Conservation (phyloP, 2,329 filamentous ascomycete genomes). For the Ascocoryne sarcoides region DNA sequence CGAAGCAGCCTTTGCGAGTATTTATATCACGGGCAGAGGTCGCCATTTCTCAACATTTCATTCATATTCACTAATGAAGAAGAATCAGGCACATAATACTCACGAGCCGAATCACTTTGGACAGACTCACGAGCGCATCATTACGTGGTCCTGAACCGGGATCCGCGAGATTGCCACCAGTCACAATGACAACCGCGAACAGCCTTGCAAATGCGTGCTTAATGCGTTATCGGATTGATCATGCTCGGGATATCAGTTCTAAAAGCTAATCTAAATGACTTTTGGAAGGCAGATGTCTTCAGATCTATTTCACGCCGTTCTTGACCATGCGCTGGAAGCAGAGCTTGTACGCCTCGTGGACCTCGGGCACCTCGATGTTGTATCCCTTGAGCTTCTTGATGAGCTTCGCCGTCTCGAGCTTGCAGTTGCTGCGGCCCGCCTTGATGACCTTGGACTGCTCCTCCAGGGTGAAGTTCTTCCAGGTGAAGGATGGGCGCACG, state of each 20-base stretch:
- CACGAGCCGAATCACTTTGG: too few relatives aligned
- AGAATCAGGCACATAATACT: too few relatives aligned
- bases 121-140: too few relatives aligned
- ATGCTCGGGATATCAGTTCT: background rate
- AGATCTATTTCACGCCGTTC: conserved; percentile 39
- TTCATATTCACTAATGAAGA: too few relatives aligned
- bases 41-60: too few relatives aligned
- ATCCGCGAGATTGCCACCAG: too few relatives aligned
- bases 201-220: too few relatives aligned
- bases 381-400: conserved; percentile 51
- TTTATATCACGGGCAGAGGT: too few relatives aligned
- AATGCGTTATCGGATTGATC: too few relatives aligned
- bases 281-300: background rate
- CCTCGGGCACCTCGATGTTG: conserved; percentile 47
- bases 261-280: background rate
- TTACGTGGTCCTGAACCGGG: too few relatives aligned
- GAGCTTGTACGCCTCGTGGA: conserved; percentile 50
- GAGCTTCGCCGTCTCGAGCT: conserved; percentile 54
- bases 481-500: conserved; percentile 49
- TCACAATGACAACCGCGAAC: too few relatives aligned
- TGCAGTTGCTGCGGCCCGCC: conserved; percentile 58
- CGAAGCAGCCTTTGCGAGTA: too few relatives aligned
- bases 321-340: conserved; percentile 59
- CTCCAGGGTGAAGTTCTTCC: conserved; percentile 58
- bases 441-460: conserved; percentile 61